Percentiles rank a stretch among this genome's conserved stretches.
These are phyloP conservation scores for Epichloe sp. DNA, from an alignment of 2,329 filamentous ascomycete genomes.

Conservation along the genomic window DNA sequence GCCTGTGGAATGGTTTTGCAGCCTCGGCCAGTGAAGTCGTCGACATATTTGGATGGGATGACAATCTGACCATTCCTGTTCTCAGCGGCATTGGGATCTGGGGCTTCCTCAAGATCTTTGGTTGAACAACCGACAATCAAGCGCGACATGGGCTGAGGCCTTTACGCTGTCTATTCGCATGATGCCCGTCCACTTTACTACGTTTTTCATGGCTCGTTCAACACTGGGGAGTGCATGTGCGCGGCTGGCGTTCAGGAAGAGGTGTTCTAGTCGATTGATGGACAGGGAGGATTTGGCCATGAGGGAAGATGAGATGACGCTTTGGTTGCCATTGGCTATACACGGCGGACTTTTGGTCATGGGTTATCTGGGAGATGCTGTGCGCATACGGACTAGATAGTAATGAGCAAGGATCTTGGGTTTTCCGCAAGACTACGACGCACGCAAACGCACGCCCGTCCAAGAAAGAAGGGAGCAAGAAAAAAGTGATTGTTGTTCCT, in stretches of 20 bases:
- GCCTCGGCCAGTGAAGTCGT: conserved; percentile 83
- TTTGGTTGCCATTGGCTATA: too few species aligned
- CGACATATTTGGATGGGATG: conserved; percentile 88
- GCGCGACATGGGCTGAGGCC: background rate
- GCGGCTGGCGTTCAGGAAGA: conserved; percentile 2
- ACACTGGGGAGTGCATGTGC: background rate
- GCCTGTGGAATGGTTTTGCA: conserved; percentile 75
- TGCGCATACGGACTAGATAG: too few species aligned
- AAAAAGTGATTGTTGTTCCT: too few species aligned
- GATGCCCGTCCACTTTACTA: background rate
- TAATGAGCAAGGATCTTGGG: too few species aligned
- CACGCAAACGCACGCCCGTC: too few species aligned
- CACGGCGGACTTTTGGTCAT: too few species aligned
- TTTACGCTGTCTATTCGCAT: too few species aligned
- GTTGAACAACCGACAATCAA: conserved; percentile 24
- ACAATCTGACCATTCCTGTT: conserved; percentile 93
- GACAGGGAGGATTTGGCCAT: too few species aligned
- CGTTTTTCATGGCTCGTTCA: background rate
- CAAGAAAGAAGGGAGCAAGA: too few species aligned
- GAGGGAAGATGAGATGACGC: too few species aligned
- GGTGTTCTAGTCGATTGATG: background rate
- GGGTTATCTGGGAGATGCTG: too few species aligned
- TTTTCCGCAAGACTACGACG: too few species aligned
- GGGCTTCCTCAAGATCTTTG: conserved; percentile 83
- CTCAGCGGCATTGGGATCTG: conserved; percentile 81